Base-by-base conservation (phyloP, 306 rosid species). In the Sesbania bispinosa region DNA sequence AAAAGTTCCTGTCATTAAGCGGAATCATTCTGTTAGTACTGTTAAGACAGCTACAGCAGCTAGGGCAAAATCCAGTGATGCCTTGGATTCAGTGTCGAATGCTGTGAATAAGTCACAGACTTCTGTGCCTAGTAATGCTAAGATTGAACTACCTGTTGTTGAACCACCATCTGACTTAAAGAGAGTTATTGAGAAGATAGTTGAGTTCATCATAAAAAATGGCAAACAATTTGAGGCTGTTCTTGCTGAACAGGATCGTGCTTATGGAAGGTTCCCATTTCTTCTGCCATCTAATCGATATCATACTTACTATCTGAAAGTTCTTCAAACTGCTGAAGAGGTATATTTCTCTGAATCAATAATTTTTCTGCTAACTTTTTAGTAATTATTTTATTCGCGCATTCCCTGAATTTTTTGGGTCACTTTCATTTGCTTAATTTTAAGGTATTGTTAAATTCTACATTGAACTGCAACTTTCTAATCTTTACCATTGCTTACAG, bases 261-360 rank as follows among this genome's bases (percentile, higher is more conserved):
- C 83, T 45, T 84, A 87, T 63, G 93, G 96, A 84, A 87, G 96
- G 77, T 92, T 92, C 77, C 87, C 88, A 18, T 92, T 92, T 85
- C 96, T 92, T 67, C 58, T 89, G 75, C 86, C 96, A 26, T 82
- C 92, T 18, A 87, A 92, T 57, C 87, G 63, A 30, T 92, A 92
- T 66, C 88, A 89, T 78, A 70, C 93, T 35, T 92, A 85, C 79
- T 92, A 92, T 83, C 55, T 84, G 41, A 83, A 81, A 59, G 85
- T 74, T 65, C 96, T 92, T 73, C 85, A 84, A 65, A 76, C 74
- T 64, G 67, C 83, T 62, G 85, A 84, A 42, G 86, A 85, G 91
- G 97, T 92, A 24, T 23, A 85, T 70, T 71, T 77, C 38, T 77
- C 68, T 69, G 29, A 48, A 52, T 48, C 62, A 19, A 71, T 45